phyloP scores from a whole-genome alignment of 371 early-diverging fungal species.

The Conidiobolus incongruus region DNA sequence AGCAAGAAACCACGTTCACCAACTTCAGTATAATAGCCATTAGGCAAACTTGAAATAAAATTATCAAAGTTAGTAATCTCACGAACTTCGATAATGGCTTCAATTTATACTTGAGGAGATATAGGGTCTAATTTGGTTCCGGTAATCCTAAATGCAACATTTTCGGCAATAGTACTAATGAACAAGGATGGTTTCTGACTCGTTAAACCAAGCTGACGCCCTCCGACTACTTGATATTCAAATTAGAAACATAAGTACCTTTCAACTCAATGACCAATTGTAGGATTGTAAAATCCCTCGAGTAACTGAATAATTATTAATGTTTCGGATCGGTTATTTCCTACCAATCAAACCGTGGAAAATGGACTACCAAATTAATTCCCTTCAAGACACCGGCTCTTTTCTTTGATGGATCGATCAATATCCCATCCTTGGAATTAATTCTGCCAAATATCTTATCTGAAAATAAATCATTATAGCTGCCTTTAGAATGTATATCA shows the following conservation, averaged over 20 bases:
- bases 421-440: conserved; percentile 38
- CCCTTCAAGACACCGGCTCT: conserved; percentile 33
- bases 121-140: conserved; percentile 7
- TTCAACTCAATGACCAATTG: conserved; percentile 37
- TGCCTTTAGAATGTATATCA: conserved; percentile 27
- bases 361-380: conserved; percentile 42
- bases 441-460: conserved; percentile 27
- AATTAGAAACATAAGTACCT: conserved; percentile 34
- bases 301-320: conserved; percentile 68
- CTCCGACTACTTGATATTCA: conserved; percentile 47
- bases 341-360: conserved; percentile 49
- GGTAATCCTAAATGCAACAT: conserved; percentile 40
- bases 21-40: conserved; percentile 44
- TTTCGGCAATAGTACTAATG: conserved; percentile 52
- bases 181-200: conserved; percentile 74
- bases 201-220: conserved; percentile 59
- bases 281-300: conserved; percentile 71
- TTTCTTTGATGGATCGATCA: conserved; percentile 50
- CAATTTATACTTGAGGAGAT: conserved; percentile 7
- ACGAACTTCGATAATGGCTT: conserved; percentile 24
- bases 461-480: conserved; percentile 23
- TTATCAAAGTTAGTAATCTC: conserved; percentile 42
- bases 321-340: conserved; percentile 69
- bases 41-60: conserved; percentile 47
- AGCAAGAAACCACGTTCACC: conserved; percentile 46